These are phyloP conservation scores for Colletotrichum filicis DNA, from an alignment of 2,329 filamentous ascomycete species.

Conservation along the genomic window DNA sequence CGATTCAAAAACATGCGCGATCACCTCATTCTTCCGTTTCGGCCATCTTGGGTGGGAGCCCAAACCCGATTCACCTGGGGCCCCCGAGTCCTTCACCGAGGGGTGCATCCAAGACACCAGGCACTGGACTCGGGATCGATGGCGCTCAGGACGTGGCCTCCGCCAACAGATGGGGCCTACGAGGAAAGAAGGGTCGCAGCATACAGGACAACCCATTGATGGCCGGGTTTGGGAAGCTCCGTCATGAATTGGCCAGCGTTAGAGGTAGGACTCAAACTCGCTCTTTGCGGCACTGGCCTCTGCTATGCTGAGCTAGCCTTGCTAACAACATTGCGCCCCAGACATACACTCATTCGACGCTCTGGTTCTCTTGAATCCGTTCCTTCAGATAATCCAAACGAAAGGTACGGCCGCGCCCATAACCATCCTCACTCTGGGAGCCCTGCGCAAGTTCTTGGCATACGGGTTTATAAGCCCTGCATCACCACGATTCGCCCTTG, in stretches of 20 bases:
- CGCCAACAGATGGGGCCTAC: constrained; percentile 89
- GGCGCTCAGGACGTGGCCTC: constrained; percentile 65
- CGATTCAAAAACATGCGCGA: constrained; percentile 96
- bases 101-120: constrained; percentile 54
- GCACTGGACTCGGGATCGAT: constrained; percentile 50
- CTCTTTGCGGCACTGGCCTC: constrained; percentile 6
- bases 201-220: constrained; percentile 98
- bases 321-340: constrained; percentile 49
- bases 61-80: constrained; percentile 66
- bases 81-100: constrained; percentile 55
- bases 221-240: constrained; percentile 89
- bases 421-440: constrained; percentile 91
- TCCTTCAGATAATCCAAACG: constrained; percentile 95
- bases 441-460: constrained; percentile 95
- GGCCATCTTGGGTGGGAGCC: constrained; percentile 87
- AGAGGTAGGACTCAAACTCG: constrained; percentile 68
- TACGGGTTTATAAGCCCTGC: constrained; percentile 89
- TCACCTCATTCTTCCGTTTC: constrained; percentile 97
- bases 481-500: constrained; percentile 88
- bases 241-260: constrained; percentile 86
- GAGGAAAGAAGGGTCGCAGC: constrained; percentile 96
- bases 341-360: constrained; percentile 92
- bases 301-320: not conserved
- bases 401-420: constrained; percentile 97
- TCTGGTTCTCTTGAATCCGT: constrained; percentile 88